A percentile compares a stretch with the other conserved stretches of the same genome.
phyloP scores from a whole-genome alignment of 2,329 filamentous ascomycete species.

The Diplodia sapinea region DNA sequence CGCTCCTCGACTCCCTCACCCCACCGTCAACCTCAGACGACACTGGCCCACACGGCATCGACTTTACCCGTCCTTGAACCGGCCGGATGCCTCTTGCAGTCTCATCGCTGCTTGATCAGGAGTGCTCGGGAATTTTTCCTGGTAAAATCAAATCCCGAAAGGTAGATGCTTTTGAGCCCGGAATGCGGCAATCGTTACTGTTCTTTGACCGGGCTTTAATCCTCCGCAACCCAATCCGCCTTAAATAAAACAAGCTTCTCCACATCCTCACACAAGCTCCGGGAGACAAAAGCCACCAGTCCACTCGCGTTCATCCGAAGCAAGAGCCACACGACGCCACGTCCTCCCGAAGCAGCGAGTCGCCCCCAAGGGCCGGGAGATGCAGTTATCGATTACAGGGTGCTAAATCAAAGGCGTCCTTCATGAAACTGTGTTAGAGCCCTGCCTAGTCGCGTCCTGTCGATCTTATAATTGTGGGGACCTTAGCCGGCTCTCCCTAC shows the following conservation, averaged over 20 bases:
- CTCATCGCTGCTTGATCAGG: not conserved
- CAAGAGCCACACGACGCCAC: not conserved
- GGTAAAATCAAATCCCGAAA: no score
- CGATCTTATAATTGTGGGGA: conserved; percentile 15
- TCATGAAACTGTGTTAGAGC: conserved; percentile 19
- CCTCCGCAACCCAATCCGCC: not conserved
- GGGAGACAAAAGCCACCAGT: not conserved
- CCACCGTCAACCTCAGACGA: conserved; percentile 8
- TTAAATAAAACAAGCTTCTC: conserved; percentile 4
- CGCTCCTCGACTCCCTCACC: conserved; percentile 10
- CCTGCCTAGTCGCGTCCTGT: conserved; percentile 15
- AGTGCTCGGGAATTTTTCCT: not conserved
- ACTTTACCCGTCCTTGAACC: not conserved
- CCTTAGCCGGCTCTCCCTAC: not conserved
- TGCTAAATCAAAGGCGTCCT: not conserved
- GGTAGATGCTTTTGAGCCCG: not conserved
- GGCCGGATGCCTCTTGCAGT: not conserved
- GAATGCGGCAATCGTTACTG: not conserved
- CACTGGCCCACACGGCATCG: no score
- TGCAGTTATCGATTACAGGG: conserved; percentile 2
- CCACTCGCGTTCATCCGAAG: not conserved
- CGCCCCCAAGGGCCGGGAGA: not conserved
- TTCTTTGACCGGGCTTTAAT: not conserved
- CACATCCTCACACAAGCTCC: not conserved
- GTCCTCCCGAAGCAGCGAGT: not conserved